A percentile compares a stretch with the other conserved stretches of the same genome.
Conservation (phyloP, 495 filamentous ascomycete genomes). For the Recurvomyces mirabilis region DNA sequence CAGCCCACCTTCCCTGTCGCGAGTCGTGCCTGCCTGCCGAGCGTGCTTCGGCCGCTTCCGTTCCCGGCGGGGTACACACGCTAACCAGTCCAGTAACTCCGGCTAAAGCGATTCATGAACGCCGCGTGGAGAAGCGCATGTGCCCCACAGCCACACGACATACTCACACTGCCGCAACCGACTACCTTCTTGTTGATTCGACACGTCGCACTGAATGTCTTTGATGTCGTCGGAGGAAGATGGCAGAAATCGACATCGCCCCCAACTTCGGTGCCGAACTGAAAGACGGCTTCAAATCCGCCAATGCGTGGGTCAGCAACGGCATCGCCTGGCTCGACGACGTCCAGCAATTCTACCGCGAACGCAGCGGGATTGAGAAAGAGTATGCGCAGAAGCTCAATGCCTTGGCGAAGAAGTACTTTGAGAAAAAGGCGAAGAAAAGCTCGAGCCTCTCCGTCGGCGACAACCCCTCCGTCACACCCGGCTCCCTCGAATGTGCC, state of each 20-base stretch:
- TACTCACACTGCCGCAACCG: no score
- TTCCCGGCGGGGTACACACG: no score
- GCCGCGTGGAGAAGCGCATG: no score
- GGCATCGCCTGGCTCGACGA: constrained; percentile 94
- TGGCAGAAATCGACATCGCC: constrained; percentile 24
- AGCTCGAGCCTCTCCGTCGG: constrained; percentile 82
- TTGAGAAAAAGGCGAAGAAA: constrained; percentile 90
- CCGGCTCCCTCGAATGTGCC: constrained; percentile 89
- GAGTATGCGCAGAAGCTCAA: constrained; percentile 85
- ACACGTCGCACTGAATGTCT: no score
- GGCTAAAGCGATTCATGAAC: no score
- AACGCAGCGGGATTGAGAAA: constrained; percentile 86
- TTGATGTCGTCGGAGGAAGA: no score
- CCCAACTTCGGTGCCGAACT: constrained; percentile 25
- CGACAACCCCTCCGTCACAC: constrained; percentile 84
- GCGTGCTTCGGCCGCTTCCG: no score
- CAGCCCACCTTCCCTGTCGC: no score
- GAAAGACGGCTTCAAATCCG: constrained; percentile 83
- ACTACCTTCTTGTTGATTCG: no score
- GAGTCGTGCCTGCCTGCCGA: no score
- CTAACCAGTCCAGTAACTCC: no score
- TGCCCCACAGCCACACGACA: no score
- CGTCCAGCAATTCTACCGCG: constrained; percentile 92
- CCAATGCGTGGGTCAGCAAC: constrained; percentile 79
- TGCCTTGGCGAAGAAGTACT: constrained; percentile 83